These are phyloP conservation scores for Penicillium canescens DNA, from an alignment of 495 filamentous ascomycete genomes.

Conservation along the genomic window DNA sequence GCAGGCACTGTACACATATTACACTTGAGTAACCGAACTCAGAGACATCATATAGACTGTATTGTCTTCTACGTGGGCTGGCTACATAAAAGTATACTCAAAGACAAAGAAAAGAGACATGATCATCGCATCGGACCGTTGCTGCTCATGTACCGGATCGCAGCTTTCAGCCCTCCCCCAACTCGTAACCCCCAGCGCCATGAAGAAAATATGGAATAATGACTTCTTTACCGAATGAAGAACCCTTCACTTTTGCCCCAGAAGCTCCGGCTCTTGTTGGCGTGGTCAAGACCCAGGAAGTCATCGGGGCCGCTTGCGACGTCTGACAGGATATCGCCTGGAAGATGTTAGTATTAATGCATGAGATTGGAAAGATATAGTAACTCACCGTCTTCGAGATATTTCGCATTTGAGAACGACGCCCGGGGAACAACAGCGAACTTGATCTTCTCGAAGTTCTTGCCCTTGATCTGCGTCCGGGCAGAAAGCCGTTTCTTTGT, in stretches of 20 bases:
- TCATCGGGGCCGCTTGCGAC: conserved; percentile 70
- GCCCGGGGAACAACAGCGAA: conserved; percentile 78
- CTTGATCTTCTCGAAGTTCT: conserved; percentile 97
- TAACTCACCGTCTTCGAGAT: conserved; percentile 82
- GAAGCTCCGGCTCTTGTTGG: conserved; percentile 66
- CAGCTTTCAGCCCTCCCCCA: conserved; percentile 23
- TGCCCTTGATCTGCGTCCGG: conserved; percentile 91
- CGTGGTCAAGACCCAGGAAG: conserved; percentile 84
- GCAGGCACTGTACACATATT: neutral
- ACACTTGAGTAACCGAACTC: conserved; percentile 7
- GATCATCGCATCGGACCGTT: conserved; percentile 20
- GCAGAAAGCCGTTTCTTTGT: conserved; percentile 89
- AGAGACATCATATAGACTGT: conserved; percentile 13
- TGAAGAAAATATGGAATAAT: conserved; percentile 3
- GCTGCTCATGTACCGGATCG: conserved; percentile 28
- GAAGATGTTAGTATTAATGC: conserved; percentile 16
- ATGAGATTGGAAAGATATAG: neutral
- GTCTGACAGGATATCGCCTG: conserved; percentile 84
- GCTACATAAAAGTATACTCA: conserved; percentile 6
- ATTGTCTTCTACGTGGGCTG: conserved; percentile 21
- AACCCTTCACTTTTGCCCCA: conserved; percentile 64
- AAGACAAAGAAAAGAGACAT: conserved; percentile 11
- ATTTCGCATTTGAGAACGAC: conserved; percentile 71
- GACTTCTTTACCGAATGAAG: conserved; percentile 58
- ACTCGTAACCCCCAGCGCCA: conserved; percentile 21